phyloP scores from a whole-genome alignment of 1,284 basidiomycete genomes.

The Testicularia cyperi region DNA sequence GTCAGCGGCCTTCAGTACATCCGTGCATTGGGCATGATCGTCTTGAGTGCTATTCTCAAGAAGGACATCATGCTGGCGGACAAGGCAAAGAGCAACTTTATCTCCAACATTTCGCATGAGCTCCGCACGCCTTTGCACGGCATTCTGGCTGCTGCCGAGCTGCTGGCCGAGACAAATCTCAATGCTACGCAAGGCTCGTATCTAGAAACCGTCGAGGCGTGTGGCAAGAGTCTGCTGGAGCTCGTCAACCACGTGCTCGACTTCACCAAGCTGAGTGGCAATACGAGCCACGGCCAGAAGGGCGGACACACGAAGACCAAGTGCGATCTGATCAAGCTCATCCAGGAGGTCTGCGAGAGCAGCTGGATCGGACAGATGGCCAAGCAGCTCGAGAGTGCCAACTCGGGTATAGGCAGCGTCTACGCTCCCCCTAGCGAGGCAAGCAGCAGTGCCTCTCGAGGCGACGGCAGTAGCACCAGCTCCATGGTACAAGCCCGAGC shows the following conservation, averaged over 20 bases:
- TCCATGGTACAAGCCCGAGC: slow-evolving; percentile 22
- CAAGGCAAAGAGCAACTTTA: slow-evolving; percentile 82
- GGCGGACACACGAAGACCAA: slow-evolving; percentile 25
- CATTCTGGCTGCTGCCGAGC: slow-evolving; percentile 84
- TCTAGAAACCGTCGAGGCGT: slow-evolving; percentile 69
- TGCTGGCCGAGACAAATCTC: slow-evolving; percentile 78
- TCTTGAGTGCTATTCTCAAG: slow-evolving; percentile 87
- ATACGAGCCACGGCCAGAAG: slow-evolving; percentile 61
- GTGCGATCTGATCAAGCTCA: slow-evolving; percentile 76
- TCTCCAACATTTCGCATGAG: slow-evolving; percentile 93
- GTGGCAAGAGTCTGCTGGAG: slow-evolving; percentile 64
- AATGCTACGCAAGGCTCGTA: slow-evolving; percentile 82
- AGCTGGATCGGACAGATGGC: slow-evolving; percentile 92
- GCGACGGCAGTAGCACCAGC: background rate
- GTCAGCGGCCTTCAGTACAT: slow-evolving; percentile 87
- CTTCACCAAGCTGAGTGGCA: slow-evolving; percentile 88
- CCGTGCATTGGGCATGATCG: slow-evolving; percentile 85
- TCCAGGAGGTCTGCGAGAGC: slow-evolving; percentile 93
- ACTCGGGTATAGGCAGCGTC: slow-evolving; percentile 78
- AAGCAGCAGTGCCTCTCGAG: no score
- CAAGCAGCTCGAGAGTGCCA: slow-evolving; percentile 63
- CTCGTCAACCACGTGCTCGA: slow-evolving; percentile 92
- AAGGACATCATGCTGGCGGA: slow-evolving; percentile 90
- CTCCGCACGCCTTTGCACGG: slow-evolving; percentile 61
- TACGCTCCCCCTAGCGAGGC: slow-evolving; percentile 75